phyloP scores from a whole-genome alignment of 768 basidiomycete genomes.

The Tulasnella sp. region DNA sequence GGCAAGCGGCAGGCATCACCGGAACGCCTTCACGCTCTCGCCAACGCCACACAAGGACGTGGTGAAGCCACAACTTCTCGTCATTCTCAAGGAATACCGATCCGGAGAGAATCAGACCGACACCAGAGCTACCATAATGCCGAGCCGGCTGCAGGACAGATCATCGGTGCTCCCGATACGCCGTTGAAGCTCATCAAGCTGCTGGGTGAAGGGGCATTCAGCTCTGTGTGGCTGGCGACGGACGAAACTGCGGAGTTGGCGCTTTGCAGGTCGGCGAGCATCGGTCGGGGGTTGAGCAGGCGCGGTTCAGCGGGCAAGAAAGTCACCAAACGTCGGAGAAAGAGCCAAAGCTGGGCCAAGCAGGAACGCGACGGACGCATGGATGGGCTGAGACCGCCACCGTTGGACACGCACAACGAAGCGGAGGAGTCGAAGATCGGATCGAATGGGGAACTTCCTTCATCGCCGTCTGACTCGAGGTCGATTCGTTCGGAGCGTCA shows the following conservation, averaged over 20 bases:
- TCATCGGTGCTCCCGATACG: constrained; percentile 11
- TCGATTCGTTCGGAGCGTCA: neutral
- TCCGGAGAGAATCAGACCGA: constrained; percentile 9
- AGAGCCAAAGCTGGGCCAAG: constrained; percentile 14
- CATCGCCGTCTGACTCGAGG: neutral
- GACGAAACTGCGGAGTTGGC: constrained; percentile 26
- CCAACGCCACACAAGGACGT: neutral
- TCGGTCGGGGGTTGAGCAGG: constrained; percentile 10
- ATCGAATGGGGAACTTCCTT: neutral
- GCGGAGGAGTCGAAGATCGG: neutral
- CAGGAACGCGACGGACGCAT: constrained; percentile 12
- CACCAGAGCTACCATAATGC: neutral
- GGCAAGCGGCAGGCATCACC: constrained; percentile 3
- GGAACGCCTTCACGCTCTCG: neutral
- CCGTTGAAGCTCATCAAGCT: constrained; percentile 32
- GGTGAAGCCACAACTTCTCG: neutral
- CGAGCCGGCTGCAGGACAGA: constrained; percentile 2
- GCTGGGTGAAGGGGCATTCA: constrained; percentile 65
- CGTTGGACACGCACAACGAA: neutral
- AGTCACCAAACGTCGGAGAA: constrained; percentile 18
- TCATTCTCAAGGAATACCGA: neutral
- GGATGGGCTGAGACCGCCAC: constrained; percentile 13
- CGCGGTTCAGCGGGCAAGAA: constrained; percentile 19
- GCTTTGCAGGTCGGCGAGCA: constrained; percentile 6
- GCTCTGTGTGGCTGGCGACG: constrained; percentile 61